These are phyloP conservation scores for Pleurotus platypus DNA, from an alignment of 768 basidiomycete species.

Conservation along the genomic window DNA sequence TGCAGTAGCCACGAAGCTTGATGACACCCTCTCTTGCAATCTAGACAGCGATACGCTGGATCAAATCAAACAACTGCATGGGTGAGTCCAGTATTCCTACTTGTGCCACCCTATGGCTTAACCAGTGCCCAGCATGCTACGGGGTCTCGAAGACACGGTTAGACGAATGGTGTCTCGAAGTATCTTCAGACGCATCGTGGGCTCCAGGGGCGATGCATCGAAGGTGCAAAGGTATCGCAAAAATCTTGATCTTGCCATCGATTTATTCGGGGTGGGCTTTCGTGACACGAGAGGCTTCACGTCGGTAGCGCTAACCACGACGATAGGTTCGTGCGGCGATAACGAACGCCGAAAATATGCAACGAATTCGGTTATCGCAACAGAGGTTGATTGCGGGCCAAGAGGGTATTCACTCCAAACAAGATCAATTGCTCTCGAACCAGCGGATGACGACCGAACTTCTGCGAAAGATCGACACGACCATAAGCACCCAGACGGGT, in stretches of 20 bases:
- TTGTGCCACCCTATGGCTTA: neutral
- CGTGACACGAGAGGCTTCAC: neutral
- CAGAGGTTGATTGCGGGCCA: neutral
- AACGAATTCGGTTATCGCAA: neutral
- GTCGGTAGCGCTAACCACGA: neutral
- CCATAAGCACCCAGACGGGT: neutral
- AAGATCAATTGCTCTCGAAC: neutral
- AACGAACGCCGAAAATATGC: neutral
- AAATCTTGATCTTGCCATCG: neutral
- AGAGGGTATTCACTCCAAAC: neutral
- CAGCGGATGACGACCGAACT: neutral
- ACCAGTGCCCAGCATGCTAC: neutral
- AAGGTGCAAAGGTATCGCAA: neutral
- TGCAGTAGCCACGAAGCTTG: neutral
- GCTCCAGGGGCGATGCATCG: neutral
- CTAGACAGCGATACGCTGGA: neutral
- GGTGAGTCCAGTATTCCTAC: neutral
- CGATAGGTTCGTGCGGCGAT: slow-evolving; percentile 1
- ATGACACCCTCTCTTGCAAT: neutral
- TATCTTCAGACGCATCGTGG: neutral
- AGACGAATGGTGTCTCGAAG: neutral
- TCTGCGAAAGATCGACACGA: neutral
- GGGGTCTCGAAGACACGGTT: neutral
- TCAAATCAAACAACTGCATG: neutral
- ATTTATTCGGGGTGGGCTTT: neutral